Evolutionary conservation across 1,284 basidiomycete species (phyloP), one percentile per base, ranked within the genome.

Genomic region (Malassezia globosa): DNA sequence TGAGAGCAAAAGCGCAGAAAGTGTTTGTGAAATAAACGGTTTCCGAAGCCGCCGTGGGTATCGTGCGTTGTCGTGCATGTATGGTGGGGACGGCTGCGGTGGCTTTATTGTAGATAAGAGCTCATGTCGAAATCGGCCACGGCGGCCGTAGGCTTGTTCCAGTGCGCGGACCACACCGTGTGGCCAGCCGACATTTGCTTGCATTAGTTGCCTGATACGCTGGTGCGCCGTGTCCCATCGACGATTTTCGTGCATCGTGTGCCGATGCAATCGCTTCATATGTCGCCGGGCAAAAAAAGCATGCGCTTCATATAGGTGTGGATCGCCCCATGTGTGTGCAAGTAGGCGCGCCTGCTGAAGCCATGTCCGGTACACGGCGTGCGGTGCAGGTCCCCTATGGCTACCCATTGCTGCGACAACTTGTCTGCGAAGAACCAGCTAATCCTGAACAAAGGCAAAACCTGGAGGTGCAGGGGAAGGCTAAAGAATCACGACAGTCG

Each of bases 121-220:
- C 3, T 36, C 27, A 22, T 46, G 40, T 10, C 48, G 41, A 10
- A 48, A n/a, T 2, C 23, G 11, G 4, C 54, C 54, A 23, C 48
- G 45, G 13, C 54, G 44, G 11, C 34, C 54, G 33, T 55, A 55
- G n/a, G 44, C 48, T 26, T 41, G 31, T 5, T 55, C 45, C 1
- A 55, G 41, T 18, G 54, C 54, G 23, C 54, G 54, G 11, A 7
- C 8, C 4, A 51, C 49, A 2, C 48, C 54, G 19, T 42, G 49
- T 6, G 54, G 48, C 48, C 48, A 55, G 8, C 54, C 54, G 4
- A 42, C 45, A 21, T 51, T 55, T 13, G 54, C 54, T 22, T 42
- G 29, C 19, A 44, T 40, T 1, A 55, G 45, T 27, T 51, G 40
- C 6, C 33, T 21, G 13, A 48, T 22, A 3, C 35, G 35, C 35